These are phyloP conservation scores for Parietichytrium sp. DNA, from an alignment of 108 stramenopile genomes.

Conservation along the genomic window DNA sequence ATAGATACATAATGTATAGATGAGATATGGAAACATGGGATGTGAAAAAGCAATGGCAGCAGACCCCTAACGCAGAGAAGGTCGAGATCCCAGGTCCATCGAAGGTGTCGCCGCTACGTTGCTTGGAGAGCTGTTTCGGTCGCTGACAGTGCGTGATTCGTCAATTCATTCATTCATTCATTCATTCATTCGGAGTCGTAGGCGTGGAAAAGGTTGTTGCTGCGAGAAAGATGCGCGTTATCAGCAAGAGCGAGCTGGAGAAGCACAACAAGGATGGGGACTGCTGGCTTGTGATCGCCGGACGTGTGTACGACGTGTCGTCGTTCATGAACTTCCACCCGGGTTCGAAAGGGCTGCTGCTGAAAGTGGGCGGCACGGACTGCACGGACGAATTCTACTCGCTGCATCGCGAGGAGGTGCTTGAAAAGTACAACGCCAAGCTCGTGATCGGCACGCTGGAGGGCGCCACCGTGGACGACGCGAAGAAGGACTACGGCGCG, in stretches of 20 bases:
- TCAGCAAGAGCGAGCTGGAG: conserved; percentile 63
- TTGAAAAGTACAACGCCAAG: conserved; percentile 2
- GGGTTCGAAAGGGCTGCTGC: conserved; percentile 9
- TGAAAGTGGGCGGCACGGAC: conserved; percentile 35
- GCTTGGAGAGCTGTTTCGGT: too few relatives aligned
- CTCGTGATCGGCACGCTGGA: neutral
- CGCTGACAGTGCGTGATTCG: neutral
- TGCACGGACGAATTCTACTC: conserved; percentile 33
- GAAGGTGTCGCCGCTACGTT: too few relatives aligned
- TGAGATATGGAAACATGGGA: too few relatives aligned
- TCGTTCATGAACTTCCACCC: conserved; percentile 48
- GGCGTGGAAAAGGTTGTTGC: neutral
- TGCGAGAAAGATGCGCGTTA: neutral
- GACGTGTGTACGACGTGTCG: conserved; percentile 83
- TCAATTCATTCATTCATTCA: neutral
- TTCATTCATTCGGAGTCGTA: neutral
- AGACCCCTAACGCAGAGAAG: too few relatives aligned
- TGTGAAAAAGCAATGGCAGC: too few relatives aligned
- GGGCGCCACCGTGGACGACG: neutral
- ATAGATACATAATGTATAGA: too few relatives aligned
- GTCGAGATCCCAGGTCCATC: too few relatives aligned
- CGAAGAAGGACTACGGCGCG: neutral
- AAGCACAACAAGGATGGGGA: conserved; percentile 87
- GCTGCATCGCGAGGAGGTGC: neutral
- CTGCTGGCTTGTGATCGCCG: conserved; percentile 87